Conservation (phyloP, 148 eudicot species). For the Drosera capensis region DNA sequence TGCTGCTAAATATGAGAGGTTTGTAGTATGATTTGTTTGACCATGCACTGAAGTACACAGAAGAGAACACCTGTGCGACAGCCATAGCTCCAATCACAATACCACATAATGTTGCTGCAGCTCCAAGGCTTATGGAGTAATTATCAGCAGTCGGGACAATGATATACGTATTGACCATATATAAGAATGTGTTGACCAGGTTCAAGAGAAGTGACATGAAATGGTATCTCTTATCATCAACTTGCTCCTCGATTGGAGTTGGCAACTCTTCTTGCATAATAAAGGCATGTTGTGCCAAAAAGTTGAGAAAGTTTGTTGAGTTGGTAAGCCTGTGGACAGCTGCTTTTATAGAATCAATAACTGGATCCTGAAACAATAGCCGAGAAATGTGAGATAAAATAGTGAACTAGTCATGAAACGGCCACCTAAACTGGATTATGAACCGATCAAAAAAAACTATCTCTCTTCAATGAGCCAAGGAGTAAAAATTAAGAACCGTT, state of each 20-base stretch:
- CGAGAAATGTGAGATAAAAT: neutral
- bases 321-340: constrained; percentile 37
- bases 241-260: constrained; percentile 22
- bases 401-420: neutral
- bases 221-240: constrained; percentile 29
- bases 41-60: constrained; percentile 57
- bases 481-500: no score
- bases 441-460: neutral
- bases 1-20: constrained; percentile 42
- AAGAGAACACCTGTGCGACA: constrained; percentile 49
- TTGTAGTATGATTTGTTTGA: constrained; percentile 43
- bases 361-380: constrained; percentile 42
- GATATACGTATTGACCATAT: constrained; percentile 54
- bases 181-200: constrained; percentile 40
- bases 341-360: constrained; percentile 31
- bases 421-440: neutral
- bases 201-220: constrained; percentile 44
- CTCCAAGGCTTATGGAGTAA: constrained; percentile 44
- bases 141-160: constrained; percentile 58
- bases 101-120: constrained; percentile 58
- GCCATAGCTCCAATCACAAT: constrained; percentile 55
- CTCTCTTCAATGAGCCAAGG: no score
- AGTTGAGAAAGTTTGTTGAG: constrained; percentile 41
- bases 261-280: constrained; percentile 44
- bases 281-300: constrained; percentile 44